Evolutionary conservation across 495 filamentous ascomycete species (phyloP).

Genomic region (Aspergillus egyptiacus): DNA sequence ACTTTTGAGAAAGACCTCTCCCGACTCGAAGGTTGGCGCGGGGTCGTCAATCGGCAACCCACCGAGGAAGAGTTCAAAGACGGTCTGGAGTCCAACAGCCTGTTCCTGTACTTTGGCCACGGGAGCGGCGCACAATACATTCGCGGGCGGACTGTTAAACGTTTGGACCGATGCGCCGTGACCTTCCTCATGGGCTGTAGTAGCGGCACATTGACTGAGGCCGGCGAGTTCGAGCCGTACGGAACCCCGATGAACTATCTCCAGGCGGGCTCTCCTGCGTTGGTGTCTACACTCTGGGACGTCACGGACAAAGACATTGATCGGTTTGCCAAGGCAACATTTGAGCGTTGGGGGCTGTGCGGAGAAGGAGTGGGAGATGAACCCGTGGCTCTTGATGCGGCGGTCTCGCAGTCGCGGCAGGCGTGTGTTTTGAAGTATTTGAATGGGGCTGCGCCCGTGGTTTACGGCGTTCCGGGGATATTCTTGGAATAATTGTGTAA

Average conservation of each 20-base stretch:
- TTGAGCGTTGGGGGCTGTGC: slow-evolving; percentile 78
- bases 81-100: slow-evolving; percentile 51
- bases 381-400: slow-evolving; percentile 57
- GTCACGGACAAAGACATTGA: slow-evolving; percentile 97
- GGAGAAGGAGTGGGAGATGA: slow-evolving; percentile 2
- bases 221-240: slow-evolving; percentile 81
- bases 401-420: slow-evolving; percentile 64
- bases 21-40: slow-evolving; percentile 54
- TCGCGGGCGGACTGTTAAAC: slow-evolving; percentile 67
- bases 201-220: slow-evolving; percentile 68
- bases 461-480: slow-evolving; percentile 85
- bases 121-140: slow-evolving; percentile 95
- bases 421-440: slow-evolving; percentile 82
- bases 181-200: slow-evolving; percentile 90
- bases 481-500: slow-evolving; percentile 51
- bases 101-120: slow-evolving; percentile 93
- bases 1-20: slow-evolving; percentile 61
- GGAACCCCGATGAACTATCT: slow-evolving; percentile 90
- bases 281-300: slow-evolving; percentile 92
- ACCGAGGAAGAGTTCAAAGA: slow-evolving; percentile 69
- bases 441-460: slow-evolving; percentile 85
- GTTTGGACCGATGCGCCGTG: slow-evolving; percentile 69
- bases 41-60: slow-evolving; percentile 60
- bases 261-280: slow-evolving; percentile 72
- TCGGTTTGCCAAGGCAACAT: slow-evolving; percentile 68